Conservation (phyloP, 495 filamentous ascomycete genomes). For the Penicillium diatomitis region DNA sequence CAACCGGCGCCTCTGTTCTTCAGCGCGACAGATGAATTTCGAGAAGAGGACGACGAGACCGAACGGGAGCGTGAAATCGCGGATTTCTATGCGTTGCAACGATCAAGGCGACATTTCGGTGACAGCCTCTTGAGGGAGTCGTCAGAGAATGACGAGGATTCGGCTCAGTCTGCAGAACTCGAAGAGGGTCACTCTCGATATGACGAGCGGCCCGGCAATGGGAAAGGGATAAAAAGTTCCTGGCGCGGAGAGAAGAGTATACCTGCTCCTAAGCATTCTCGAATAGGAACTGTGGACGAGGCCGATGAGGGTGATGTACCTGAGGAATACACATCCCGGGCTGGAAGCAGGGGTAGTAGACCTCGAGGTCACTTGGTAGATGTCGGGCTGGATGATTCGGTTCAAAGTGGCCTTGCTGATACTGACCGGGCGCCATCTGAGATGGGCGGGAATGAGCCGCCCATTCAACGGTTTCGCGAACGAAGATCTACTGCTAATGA, state of each 20-base stretch:
- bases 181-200: slow-evolving; percentile 38
- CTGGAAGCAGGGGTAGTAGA: slow-evolving; percentile 44
- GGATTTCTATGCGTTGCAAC: slow-evolving; percentile 84
- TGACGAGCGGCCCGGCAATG: slow-evolving; percentile 27
- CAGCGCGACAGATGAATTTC: slow-evolving; percentile 70
- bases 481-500: slow-evolving; percentile 26
- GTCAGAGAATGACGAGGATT: slow-evolving; percentile 67
- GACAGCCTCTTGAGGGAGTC: slow-evolving; percentile 70
- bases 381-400: slow-evolving; percentile 68
- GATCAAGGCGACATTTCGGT: slow-evolving; percentile 80
- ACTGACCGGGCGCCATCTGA: slow-evolving; percentile 48
- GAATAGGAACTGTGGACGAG: slow-evolving; percentile 24
- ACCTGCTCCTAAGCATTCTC: slow-evolving; percentile 10
- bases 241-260: slow-evolving; percentile 39
- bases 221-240: slow-evolving; percentile 43
- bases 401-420: slow-evolving; percentile 31
- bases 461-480: slow-evolving; percentile 75
- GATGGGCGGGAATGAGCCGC: slow-evolving; percentile 58
- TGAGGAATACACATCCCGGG: slow-evolving; percentile 20
- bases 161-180: slow-evolving; percentile 47
- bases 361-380: slow-evolving; percentile 72
- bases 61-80: slow-evolving; percentile 88
- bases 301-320: not conserved
- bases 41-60: slow-evolving; percentile 82
- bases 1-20: slow-evolving; percentile 88